Base-by-base conservation (phyloP, 352 stramenopile species). In the Blastocystis sp. region DNA sequence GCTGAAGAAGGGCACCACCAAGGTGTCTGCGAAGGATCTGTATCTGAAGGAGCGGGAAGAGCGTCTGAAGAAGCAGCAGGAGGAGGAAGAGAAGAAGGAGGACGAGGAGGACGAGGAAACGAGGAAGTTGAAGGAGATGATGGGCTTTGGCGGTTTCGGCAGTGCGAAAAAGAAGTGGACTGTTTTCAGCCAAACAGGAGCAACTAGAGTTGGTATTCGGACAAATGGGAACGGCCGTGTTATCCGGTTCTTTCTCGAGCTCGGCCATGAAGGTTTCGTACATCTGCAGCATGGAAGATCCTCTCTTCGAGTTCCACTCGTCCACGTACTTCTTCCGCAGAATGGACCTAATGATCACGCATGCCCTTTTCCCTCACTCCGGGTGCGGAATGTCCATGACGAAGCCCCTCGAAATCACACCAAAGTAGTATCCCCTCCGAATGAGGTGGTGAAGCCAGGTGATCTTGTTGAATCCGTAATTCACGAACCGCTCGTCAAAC, bases 1-100 rank as follows among this genome's bases (percentile, higher is more conserved):
- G 92, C 4, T 94, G 92, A 76, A 93, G 92, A 7, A 92, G 94
- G 10, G 92, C 94, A 64, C 91, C 94, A 74, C 93, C 96, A 61
- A 96, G 95, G 89, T 94, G 91, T 86, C 90, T 93, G 17, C 89
- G 96, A 71, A 92, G 95, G 88, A 94, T 80, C 61, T 82, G 11
- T 69, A 66, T 64, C 40, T 89, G 67, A 76, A 86, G 38, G 62
- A 90, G 59, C 28, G 64, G 19, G 19, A 80, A 21, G 52, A 88
- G 62, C 56, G 59, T 34, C 52, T 86, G 45, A 41, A 90, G 71
- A 76, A 56, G 88, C 93, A 95, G 64, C 94, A 95, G 48, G 92
- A 96, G 89, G 93, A 93, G 89, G 95, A 95, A 89, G 62, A 94
- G 19, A 43, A 21, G 61, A n/a, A 60, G 45, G 74, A 69, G 11